These are phyloP conservation scores for Breynia disticha DNA, from an alignment of 441 rosid species.

Conservation along the genomic window DNA sequence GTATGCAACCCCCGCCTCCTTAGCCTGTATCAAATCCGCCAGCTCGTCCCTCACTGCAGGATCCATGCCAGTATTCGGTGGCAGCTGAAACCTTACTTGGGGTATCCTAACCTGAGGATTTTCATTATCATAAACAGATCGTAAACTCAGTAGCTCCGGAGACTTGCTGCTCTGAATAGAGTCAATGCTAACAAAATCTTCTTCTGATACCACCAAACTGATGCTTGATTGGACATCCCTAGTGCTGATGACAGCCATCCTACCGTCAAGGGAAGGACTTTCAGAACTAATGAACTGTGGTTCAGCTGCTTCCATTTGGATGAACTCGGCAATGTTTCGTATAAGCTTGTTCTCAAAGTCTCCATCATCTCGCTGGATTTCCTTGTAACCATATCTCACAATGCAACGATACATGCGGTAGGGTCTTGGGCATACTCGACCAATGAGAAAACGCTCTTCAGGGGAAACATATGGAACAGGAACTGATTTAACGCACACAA, in stretches of 20 bases:
- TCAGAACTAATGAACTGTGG: no score
- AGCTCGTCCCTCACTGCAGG: slow-evolving; percentile 63
- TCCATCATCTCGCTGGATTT: slow-evolving; percentile 53
- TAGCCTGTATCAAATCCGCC: slow-evolving; percentile 57
- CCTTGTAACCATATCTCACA: slow-evolving; percentile 77
- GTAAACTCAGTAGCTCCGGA: no score
- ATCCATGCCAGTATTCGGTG: slow-evolving; percentile 41
- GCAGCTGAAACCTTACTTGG: no score
- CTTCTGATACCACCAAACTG: slow-evolving; percentile 64
- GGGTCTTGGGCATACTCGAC: slow-evolving; percentile 89
- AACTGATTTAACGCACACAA: slow-evolving; percentile 86
- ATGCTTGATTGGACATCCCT: no score
- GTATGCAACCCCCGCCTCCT: slow-evolving; percentile 49
- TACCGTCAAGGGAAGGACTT: slow-evolving; percentile 41
- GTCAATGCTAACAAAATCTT: slow-evolving; percentile 31
- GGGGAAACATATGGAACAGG: slow-evolving; percentile 87
- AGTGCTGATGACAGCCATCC: slow-evolving; percentile 81
- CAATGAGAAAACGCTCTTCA: slow-evolving; percentile 71
- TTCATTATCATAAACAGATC: no score
- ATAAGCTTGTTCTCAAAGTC: slow-evolving; percentile 68
- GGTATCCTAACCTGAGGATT: no score
- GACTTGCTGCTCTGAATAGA: no score
- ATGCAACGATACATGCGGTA: slow-evolving; percentile 79
- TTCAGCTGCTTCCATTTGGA: slow-evolving; percentile 87
- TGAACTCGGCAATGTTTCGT: slow-evolving; percentile 81